Evolutionary conservation across 106 monocot species (phyloP).

Genomic region (Ottelia alismoides): DNA sequence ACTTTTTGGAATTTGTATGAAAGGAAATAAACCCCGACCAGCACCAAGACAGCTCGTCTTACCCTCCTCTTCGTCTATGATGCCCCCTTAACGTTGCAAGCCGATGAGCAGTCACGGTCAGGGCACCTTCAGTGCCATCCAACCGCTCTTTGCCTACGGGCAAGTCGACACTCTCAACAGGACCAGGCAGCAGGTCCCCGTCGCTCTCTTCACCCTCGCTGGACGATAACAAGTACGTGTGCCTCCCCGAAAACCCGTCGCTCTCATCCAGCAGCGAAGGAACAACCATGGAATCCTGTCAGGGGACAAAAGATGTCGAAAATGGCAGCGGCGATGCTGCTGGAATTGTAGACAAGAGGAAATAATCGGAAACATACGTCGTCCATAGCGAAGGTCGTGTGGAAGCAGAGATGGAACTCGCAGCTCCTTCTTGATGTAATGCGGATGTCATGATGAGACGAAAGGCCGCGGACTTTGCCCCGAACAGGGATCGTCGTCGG

Average conservation of each 20-base stretch:
- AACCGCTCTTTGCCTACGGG: conserved; percentile 3
- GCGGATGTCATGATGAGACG: no score
- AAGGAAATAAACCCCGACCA: not conserved
- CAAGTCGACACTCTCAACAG: conserved; percentile 20
- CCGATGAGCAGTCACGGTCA: conserved; percentile 17
- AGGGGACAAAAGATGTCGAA: no score
- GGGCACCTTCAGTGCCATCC: conserved; percentile 12
- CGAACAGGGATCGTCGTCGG: no score
- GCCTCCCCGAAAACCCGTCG: conserved; percentile 1
- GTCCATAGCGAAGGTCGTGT: no score
- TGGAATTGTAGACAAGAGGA: no score
- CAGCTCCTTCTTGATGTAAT: no score
- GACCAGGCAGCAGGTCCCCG: conserved; percentile 7
- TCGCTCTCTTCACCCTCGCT: conserved; percentile 51
- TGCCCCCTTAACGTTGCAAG: conserved; percentile 16
- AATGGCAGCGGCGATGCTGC: no score
- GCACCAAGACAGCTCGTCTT: conserved; percentile 8
- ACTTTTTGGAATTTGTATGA: not conserved
- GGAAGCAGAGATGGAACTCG: no score
- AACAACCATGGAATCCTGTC: conserved; percentile 8
- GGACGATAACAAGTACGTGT: conserved; percentile 6
- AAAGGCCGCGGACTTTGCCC: no score
- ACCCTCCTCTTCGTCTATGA: conserved; percentile 6
- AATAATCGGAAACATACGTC: no score
- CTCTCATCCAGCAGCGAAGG: conserved; percentile 8